A percentile compares a stretch with the other conserved stretches of the same genome.
These are phyloP conservation scores for Neohortaea acidophila DNA, from an alignment of 495 filamentous ascomycete species.

Conservation along the genomic window DNA sequence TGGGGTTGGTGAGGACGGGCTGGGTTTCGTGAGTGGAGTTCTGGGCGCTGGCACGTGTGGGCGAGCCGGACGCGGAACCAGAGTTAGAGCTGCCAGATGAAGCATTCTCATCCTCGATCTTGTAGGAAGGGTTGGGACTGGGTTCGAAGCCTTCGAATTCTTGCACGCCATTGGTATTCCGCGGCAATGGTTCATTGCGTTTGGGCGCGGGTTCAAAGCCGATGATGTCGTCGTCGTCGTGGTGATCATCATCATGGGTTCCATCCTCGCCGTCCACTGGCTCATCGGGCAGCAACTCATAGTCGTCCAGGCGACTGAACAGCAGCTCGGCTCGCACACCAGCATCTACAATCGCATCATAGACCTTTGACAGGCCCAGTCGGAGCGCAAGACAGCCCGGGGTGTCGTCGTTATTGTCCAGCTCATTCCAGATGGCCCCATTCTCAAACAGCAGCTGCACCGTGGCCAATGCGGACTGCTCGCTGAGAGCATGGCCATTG, in stretches of 20 bases:
- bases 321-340: conserved; percentile 84
- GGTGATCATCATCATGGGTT: conserved; percentile 19
- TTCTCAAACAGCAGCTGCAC: conserved; percentile 64
- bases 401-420: conserved; percentile 73
- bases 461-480: conserved; percentile 45
- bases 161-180: not conserved
- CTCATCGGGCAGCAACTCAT: conserved; percentile 51
- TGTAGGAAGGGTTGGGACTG: conserved; percentile 15
- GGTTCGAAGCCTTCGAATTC: conserved; percentile 13
- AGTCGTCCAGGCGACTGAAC: conserved; percentile 36
- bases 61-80: not conserved
- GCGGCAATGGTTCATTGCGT: not conserved
- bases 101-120: conserved; percentile 13
- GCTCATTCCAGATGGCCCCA: conserved; percentile 94
- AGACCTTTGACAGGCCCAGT: conserved; percentile 55
- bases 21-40: conserved; percentile 3
- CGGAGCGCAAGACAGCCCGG: conserved; percentile 74
- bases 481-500: conserved; percentile 23
- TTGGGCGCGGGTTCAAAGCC: conserved; percentile 11
- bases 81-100: no score
- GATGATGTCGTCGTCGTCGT: conserved; percentile 12
- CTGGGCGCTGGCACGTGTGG: not conserved
- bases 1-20: conserved; percentile 17
- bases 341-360: conserved; percentile 76
- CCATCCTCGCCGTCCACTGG: conserved; percentile 34